phyloP scores from a whole-genome alignment of 805 yeast genomes.

The Lachancea lanzarotensis region DNA sequence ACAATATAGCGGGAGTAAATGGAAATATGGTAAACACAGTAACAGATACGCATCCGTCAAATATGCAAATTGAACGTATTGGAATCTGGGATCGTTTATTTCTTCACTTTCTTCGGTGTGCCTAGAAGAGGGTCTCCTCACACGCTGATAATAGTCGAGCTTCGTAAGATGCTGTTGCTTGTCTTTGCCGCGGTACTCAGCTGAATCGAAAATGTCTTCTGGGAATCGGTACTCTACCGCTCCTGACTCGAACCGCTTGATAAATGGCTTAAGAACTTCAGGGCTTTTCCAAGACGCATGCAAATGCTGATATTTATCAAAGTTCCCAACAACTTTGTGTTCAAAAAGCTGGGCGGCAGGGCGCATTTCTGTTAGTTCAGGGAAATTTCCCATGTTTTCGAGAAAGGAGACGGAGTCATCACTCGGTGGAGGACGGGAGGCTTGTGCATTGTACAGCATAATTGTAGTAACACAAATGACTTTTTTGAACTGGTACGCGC shows the following conservation, averaged over 20 bases:
- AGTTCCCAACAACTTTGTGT: constrained; percentile 12
- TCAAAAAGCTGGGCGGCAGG: constrained; percentile 19
- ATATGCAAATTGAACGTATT: constrained; percentile 54
- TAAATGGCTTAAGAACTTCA: constrained; percentile 8
- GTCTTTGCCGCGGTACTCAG: constrained; percentile 12
- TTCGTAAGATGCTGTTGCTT: neutral
- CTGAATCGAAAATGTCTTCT: constrained; percentile 24
- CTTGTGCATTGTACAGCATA: constrained; percentile 33
- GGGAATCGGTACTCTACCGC: constrained; percentile 33
- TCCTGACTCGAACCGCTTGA: constrained; percentile 31
- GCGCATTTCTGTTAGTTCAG: neutral
- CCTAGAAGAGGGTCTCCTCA: constrained; percentile 9
- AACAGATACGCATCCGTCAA: constrained; percentile 53
- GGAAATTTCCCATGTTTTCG: neutral
- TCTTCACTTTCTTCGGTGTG: neutral
- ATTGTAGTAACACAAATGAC: constrained; percentile 48
- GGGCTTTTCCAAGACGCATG: constrained; percentile 3
- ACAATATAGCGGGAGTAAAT: constrained; percentile 40
- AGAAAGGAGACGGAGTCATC: neutral
- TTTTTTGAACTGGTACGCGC: constrained; percentile 47
- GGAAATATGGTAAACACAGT: constrained; percentile 45
- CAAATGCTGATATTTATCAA: constrained; percentile 5
- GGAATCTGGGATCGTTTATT: constrained; percentile 30
- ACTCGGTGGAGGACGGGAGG: constrained; percentile 17
- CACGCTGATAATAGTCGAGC: constrained; percentile 25